These are phyloP conservation scores for Mariannaea sp. DNA, from an alignment of 2,329 filamentous ascomycete genomes.

Conservation along the genomic window DNA sequence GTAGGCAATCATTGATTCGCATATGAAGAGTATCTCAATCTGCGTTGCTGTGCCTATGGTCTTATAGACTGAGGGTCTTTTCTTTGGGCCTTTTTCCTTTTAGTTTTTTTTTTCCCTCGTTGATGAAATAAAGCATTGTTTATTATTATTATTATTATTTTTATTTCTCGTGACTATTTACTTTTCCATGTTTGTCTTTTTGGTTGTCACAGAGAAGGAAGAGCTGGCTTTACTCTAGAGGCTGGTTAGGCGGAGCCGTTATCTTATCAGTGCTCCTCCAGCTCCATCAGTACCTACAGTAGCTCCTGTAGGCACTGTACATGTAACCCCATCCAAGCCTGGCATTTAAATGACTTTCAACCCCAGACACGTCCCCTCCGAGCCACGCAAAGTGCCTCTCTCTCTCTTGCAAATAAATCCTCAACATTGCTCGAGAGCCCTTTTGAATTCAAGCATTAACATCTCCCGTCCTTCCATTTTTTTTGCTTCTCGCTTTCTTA, in stretches of 20 bases:
- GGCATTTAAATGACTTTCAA: conserved; percentile 10
- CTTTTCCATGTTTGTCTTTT: conserved; percentile 9
- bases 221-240: too few species aligned
- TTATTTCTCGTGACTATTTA: conserved; percentile 16
- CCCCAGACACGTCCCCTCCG: conserved; percentile 5
- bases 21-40: neutral
- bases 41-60: neutral
- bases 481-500: conserved; percentile 2
- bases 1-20: neutral
- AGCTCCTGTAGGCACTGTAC: too few species aligned
- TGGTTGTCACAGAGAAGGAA: conserved; percentile 12
- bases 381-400: conserved; percentile 1
- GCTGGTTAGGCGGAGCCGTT: conserved; percentile 4
- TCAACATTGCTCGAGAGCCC: neutral
- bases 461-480: neutral
- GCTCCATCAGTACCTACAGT: too few species aligned
- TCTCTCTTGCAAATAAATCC: neutral
- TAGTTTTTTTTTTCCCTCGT: too few species aligned
- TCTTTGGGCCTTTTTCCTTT: too few species aligned
- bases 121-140: too few species aligned
- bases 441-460: neutral
- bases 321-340: neutral
- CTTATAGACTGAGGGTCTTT: too few species aligned
- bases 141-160: neutral
- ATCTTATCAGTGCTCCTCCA: conserved; percentile 21